Evolutionary conservation across 306 rosid species (phyloP), one percentile per base, ranked within the genome.

Genomic region (Prunus mira): DNA sequence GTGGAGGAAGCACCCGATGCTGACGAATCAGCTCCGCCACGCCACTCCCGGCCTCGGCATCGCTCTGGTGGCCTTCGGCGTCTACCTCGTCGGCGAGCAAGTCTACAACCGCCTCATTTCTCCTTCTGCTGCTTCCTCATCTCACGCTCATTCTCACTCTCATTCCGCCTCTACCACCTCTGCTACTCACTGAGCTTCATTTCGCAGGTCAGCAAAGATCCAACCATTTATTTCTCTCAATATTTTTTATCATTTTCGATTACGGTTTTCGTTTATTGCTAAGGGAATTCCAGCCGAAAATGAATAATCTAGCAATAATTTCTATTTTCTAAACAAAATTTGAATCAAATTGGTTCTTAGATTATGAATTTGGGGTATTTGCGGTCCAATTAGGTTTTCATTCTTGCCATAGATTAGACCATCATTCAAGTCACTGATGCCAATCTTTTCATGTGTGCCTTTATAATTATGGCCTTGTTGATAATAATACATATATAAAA

Each of bases 1-100:
- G 56, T 95, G 99, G 99, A 92, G 99, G 91, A 95, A 90, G 90
- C 97, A 95, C 30, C 99, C 99, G 3, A 86, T 78, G 97, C 84
- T 92, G 0, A 17, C 82, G 8, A 92, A 87, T 84, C 97, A 92
- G 91, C 54, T 92, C 9, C 92, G 93, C 22, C 97, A 95, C 79
- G 99, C 97, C 63, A 89, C 90, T 43, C 99, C 97, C 24, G 97
- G 97, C 38, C 91, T 95, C 7, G 97, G 97, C 74, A 89, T 91
- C 77, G 99, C 96, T 43, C 85, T 96, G 24, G 99, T 91, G 19
- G 98, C 98, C 67, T 92, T 96, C 64, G 97, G 98, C 30, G 41
- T 91, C 76, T 96, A 96, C 80, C 90, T 96, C 25, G 93, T 91
- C 60, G 98, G 93, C 24, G 99, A 92, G 68, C 97, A 95, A 76